Percentiles rank a stretch among this genome's conserved stretches.
phyloP scores from a whole-genome alignment of 257 asterid genomes.

The Nicotiana undulata region DNA sequence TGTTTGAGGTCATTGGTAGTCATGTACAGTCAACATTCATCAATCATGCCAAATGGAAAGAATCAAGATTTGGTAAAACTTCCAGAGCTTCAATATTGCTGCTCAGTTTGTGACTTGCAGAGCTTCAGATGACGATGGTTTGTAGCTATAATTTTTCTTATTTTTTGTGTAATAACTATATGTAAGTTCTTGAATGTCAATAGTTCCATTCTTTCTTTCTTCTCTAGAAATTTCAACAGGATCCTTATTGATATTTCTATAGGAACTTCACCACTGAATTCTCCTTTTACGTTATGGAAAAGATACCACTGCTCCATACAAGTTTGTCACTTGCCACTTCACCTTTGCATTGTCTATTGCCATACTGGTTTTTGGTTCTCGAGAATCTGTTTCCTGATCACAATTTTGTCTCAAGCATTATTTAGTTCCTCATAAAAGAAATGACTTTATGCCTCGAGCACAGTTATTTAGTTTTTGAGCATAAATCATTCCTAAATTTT shows the following conservation, averaged over 20 bases:
- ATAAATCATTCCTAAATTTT: no score
- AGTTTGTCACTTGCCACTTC: neutral
- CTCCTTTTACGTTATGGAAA: neutral
- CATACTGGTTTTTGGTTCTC: neutral
- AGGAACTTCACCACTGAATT: neutral
- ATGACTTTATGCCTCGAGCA: neutral
- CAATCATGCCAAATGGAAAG: neutral
- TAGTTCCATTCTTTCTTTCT: neutral
- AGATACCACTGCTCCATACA: neutral
- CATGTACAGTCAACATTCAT: neutral
- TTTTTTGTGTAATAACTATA: neutral
- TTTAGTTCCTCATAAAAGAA: neutral
- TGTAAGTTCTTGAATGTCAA: neutral
- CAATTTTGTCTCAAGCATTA: neutral
- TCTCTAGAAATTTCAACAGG: neutral
- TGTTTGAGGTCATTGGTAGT: neutral
- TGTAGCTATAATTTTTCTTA: neutral
- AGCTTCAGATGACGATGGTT: neutral
- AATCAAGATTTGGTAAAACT: no score
- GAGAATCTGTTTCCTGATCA: neutral
- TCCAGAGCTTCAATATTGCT: neutral
- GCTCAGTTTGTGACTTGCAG: neutral
- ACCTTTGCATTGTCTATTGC: neutral
- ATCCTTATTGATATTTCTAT: neutral
- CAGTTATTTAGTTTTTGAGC: no score